Evolutionary conservation across 768 basidiomycete species (phyloP).

Genomic region (Leccinum variicolor): DNA sequence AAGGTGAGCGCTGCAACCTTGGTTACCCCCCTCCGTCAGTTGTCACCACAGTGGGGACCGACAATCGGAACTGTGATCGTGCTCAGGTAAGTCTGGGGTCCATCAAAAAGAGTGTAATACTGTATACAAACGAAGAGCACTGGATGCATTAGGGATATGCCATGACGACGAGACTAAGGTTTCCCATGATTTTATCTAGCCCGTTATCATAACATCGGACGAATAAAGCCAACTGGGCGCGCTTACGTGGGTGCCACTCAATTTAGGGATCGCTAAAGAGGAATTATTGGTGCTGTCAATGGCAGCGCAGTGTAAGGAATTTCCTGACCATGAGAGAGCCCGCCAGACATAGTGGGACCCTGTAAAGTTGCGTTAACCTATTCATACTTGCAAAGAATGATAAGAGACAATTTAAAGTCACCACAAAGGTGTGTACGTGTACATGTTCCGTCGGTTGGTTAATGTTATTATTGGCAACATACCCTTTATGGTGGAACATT

Average conservation of each 20-base stretch:
- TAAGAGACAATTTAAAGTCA: constrained; percentile 20
- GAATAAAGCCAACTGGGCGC: constrained; percentile 7
- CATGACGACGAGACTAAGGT: constrained; percentile 20
- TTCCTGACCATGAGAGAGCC: constrained; percentile 5
- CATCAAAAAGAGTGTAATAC: not conserved
- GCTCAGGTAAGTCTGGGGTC: not conserved
- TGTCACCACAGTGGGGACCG: not conserved
- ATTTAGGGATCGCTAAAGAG: constrained; percentile 17
- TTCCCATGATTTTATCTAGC: not conserved
- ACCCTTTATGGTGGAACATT: constrained; percentile 12
- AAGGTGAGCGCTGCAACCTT: not conserved
- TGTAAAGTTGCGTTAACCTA: constrained; percentile 18
- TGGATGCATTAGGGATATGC: not conserved
- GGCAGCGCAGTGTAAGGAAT: constrained; percentile 8
- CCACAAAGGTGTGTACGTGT: constrained; percentile 5
- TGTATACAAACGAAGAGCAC: not conserved
- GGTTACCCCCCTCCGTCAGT: not conserved
- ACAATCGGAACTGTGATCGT: not conserved
- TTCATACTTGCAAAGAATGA: constrained; percentile 22
- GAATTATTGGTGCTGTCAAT: constrained; percentile 27
- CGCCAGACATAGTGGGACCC: constrained; percentile 23
- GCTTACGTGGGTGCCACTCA: constrained; percentile 21
- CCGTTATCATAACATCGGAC: constrained; percentile 13
- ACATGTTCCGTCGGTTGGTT: not conserved
- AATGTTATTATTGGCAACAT: not conserved